Conservation (phyloP, 2,329 filamentous ascomycete species). For the Trematosphaeria pertusa region DNA sequence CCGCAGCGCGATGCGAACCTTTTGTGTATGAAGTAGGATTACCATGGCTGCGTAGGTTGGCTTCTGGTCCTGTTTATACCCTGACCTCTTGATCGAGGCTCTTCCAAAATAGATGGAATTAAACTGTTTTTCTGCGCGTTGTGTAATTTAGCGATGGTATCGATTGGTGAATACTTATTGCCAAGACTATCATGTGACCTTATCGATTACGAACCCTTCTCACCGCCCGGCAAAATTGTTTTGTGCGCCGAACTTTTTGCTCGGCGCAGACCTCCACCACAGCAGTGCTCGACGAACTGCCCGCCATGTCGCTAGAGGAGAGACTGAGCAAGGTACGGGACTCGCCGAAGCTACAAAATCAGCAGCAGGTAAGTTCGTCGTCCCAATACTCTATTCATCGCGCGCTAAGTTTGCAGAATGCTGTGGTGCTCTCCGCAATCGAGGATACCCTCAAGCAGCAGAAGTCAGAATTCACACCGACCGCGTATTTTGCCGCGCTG, state of each 20-base stretch:
- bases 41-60: neutral
- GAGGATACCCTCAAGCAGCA: constrained; percentile 92
- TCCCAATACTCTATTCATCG: neutral
- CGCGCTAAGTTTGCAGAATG: constrained; percentile 63
- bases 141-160: too few species aligned
- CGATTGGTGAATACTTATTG: too few species aligned
- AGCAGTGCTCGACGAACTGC: constrained; percentile 24
- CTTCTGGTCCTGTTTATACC: constrained; percentile 13
- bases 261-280: constrained; percentile 10
- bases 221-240: constrained; percentile 25
- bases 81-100: neutral
- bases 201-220: constrained; percentile 20
- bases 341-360: constrained; percentile 90
- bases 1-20: neutral
- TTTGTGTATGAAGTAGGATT: constrained; percentile 8
- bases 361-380: constrained; percentile 75
- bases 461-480: constrained; percentile 81
- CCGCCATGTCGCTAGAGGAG: constrained; percentile 73
- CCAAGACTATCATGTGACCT: too few species aligned
- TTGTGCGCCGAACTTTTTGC: constrained; percentile 28
- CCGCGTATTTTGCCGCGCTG: constrained; percentile 95
- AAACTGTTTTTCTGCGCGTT: too few species aligned
- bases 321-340: constrained; percentile 96
- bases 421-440: constrained; percentile 85
- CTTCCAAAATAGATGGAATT: too few species aligned